Base-by-base conservation (phyloP, 1,139 yeast genomes). In the Suhomyces bribrorum region DNA sequence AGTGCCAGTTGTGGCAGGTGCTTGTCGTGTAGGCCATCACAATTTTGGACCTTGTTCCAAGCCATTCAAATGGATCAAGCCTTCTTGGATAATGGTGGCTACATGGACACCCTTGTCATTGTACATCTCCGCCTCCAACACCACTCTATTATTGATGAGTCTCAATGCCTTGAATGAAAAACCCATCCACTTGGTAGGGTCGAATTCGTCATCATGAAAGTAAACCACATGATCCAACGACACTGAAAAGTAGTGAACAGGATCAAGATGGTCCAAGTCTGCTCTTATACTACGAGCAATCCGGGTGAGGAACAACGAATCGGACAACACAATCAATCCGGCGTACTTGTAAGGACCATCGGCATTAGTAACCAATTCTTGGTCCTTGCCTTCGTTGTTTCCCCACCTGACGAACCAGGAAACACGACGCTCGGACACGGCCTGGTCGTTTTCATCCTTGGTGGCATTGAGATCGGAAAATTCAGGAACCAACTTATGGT, bases 21-120 rank as follows among this genome's bases (percentile, higher is more conserved):
- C n/a, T n/a, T n/a, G n/a, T n/a, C n/a, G n/a, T n/a, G n/a, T n/a
- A n/a, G n/a, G n/a, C n/a, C n/a, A n/a, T 31, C 34, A 52, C 27
- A 52, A 34, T 40, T 49, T 55, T 5, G 55, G 56, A 4, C 33
- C 38, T 15, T 43, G 36, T 30, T 52, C 53, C 17, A 52, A 32
- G 3, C 56, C 54, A 27, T 52, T 53, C 36, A 64, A 54, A 34
- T 49, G 49, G 7, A 66, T 74, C 44, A 80, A 63, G 0, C 86
- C 90, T 57, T 85, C 90, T 58, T 85, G 94, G 7, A 81, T 56
- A 4, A 83, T 69, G 0, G 84, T 74, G 2, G 88, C 87, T 3
- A 81, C 73, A 42, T 83, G 76, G 12, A 65, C 66, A 1, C 83
- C 82, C 25, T 72, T 67, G 22, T 52, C 51, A 36, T 73, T 64